Base-by-base conservation (phyloP, 441 rosid species). In the Brassica balearica region DNA sequence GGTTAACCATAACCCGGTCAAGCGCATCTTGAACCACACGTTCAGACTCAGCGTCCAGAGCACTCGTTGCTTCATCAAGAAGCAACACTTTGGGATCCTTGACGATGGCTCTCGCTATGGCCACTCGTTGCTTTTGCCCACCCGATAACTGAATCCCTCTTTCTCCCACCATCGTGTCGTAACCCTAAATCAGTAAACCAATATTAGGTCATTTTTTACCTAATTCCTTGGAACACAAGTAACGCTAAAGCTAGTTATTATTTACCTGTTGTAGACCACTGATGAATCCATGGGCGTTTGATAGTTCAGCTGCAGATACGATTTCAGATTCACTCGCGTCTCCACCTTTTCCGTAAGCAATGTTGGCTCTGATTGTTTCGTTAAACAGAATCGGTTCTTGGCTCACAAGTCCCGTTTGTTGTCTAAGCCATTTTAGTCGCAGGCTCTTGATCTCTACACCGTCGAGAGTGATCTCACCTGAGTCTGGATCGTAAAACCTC, bases 61-160 rank as follows among this genome's bases (percentile, higher is more conserved):
- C 93, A 48, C 98, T 92, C 0, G 90, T 92, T 2, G 97, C 98
- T 73, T 94, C 97, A 48, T 91, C 91, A 0, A 90, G 74, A 0
- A 89, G 82, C 43, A 91, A 61, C 59, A 92, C 82, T 64, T 84
- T 91, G 0, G 94, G 95, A 68, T 76, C 86, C 65, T 88, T 94
- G 0, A 86, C 84, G 3, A 94, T 87, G 1, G 98, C 97, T 2
- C 97, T 84, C 0, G 93, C 93, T 27, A 92, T 90, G 0, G 91
- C 98, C 64, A 92, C 87, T 63, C 93, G 63, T 77, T 94, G 91
- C 81, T 92, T 94, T 66, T 92, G 96, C 1, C 97, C 88, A 0
- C 97, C 91, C 0, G 96, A 91, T 72, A 91, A 15, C 8, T 91
- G 95, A 1, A 82, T 74, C 29, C 98, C 98, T 73, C 94, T 81